Evolutionary conservation across 345 rosid genomes (phyloP).

Genomic region (Draba incana): DNA sequence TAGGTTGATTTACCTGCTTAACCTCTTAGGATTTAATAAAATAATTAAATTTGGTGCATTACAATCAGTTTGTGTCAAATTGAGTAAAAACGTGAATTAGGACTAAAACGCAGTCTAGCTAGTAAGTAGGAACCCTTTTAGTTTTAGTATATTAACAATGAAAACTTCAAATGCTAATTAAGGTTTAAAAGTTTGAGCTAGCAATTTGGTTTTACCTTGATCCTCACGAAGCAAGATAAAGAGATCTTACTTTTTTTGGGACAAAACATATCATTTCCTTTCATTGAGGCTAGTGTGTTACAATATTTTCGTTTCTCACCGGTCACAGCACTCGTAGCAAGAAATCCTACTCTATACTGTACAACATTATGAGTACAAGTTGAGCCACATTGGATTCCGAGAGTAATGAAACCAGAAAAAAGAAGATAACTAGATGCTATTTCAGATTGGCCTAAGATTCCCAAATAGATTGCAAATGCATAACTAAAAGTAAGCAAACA

Average conservation of each 20-base stretch:
- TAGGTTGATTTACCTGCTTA: constrained; percentile 6
- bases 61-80: constrained; percentile 1
- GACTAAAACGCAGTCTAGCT: no score
- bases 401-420: constrained; percentile 13
- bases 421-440: constrained; percentile 25
- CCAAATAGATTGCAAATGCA: constrained; percentile 30
- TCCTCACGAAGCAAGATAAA: constrained; percentile 13
- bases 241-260: no score
- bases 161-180: constrained; percentile 9
- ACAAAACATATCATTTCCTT: no score
- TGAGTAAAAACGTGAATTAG: constrained; percentile 5
- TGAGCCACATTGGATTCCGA: constrained; percentile 35
- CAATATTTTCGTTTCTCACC: no score
- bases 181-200: constrained; percentile 5
- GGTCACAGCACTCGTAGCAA: no score
- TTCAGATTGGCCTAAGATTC: constrained; percentile 38
- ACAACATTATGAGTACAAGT: constrained; percentile 10
- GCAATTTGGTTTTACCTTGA: constrained; percentile 6
- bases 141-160: background rate
- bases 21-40: background rate
- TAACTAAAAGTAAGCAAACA: constrained; percentile 41
- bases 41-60: background rate
- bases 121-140: no score
- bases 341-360: background rate
- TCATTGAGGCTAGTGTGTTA: no score